Evolutionary conservation across 2,329 filamentous ascomycete genomes (phyloP), one percentile per base, ranked within the genome.

Genomic region (Calonectria pteridis): DNA sequence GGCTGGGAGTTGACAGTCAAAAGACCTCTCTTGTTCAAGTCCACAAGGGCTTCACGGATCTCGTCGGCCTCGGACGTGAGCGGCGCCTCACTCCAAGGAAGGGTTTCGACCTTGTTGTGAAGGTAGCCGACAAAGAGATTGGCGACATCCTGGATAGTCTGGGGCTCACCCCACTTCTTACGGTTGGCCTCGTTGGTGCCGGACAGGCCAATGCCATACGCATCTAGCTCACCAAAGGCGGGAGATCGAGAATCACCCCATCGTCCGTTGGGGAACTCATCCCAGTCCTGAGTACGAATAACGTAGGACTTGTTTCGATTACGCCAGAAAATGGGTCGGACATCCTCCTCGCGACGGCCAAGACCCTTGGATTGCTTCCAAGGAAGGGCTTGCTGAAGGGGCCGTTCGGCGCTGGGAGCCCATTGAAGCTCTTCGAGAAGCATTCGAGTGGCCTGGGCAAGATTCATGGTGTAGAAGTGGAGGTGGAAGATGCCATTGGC

Each of bases 401-500:
- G 95, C 35, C 93, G 93, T 75, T 94, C 92, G 10, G 91, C 88
- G 26, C 94, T 94, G 1, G 97, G 96, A 64, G 95, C 90, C 85
- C 98, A 91, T 68, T 93, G 89, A 29, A 99, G 89, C 84, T 98
- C 96, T 80, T 98, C 96, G 18, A 99, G 90, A 29, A 99, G 92
- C 93, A 98, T 96, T 79, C 94, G 93, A 1, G 96, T 98, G 65
- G 97, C 94, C 84, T 98, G 95, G 14, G 95, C 96, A 26, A 99
- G 89, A 85, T 99, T 99, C 97, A 99, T 99, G 74, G 97, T 99
- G 88, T 99, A 99, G 86, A 99, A 99, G 85, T 99, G 97, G 77
- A 99, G 86, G 83, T 98, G 95, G 76, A 92, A 90, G 77, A 98
- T 95, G 50, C 96, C 97, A 43, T 92, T 93, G 73, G 92, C 91